Evolutionary conservation across 768 basidiomycete genomes (phyloP).

Genomic region (Lentinula sp.): DNA sequence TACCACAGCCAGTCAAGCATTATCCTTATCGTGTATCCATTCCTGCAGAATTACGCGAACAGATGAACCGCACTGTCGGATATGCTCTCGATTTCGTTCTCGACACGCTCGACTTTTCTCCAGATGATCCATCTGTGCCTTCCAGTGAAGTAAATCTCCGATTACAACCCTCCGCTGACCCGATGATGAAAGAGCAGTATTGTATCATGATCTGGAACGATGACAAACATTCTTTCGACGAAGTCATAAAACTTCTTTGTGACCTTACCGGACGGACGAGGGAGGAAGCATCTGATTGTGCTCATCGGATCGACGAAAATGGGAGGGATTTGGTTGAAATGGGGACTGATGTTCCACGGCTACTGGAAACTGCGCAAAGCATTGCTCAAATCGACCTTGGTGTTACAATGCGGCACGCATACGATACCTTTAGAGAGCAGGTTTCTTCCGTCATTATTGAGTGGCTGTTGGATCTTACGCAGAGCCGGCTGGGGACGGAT

Average conservation of each 20-base stretch:
- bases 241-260: conserved; percentile 70
- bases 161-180: conserved; percentile 69
- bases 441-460: conserved; percentile 79
- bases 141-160: conserved; percentile 63
- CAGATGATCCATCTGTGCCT: conserved; percentile 70
- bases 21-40: conserved; percentile 51
- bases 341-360: conserved; percentile 40
- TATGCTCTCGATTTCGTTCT: conserved; percentile 81
- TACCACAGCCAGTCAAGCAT: conserved; percentile 51
- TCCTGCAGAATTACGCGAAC: conserved; percentile 65
- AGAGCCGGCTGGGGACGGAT: conserved; percentile 63
- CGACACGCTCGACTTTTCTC: conserved; percentile 76
- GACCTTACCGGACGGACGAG: conserved; percentile 47
- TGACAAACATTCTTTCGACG: conserved; percentile 91
- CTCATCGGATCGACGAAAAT: conserved; percentile 62
- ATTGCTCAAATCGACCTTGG: conserved; percentile 88
- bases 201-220: conserved; percentile 92
- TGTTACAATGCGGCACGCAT: conserved; percentile 81
- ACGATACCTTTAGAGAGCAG: conserved; percentile 87
- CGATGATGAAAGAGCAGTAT: conserved; percentile 73
- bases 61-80: conserved; percentile 66
- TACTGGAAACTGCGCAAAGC: conserved; percentile 74
- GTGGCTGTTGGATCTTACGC: conserved; percentile 78
- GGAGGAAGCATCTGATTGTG: conserved; percentile 52
- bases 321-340: conserved; percentile 85